phyloP scores from a whole-genome alignment of 805 yeast species.

The Candida succiphila region DNA sequence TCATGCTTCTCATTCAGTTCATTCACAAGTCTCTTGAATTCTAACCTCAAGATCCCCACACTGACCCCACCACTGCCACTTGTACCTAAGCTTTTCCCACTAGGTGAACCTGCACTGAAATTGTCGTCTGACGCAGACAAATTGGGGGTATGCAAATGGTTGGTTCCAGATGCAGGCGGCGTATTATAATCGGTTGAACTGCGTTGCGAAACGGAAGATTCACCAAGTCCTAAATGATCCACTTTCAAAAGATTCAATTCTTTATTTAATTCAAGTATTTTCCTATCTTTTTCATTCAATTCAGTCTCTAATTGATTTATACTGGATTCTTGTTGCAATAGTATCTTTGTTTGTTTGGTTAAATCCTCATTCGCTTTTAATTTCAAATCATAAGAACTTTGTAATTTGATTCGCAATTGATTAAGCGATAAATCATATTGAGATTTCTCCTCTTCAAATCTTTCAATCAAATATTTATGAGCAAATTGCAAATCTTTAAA shows the following conservation, averaged over 20 bases:
- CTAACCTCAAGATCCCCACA: conserved; percentile 52
- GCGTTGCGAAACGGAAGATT: conserved; percentile 1
- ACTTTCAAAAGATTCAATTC: conserved; percentile 34
- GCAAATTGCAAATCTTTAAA: conserved; percentile 62
- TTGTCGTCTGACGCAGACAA: background rate
- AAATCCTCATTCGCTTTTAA: conserved; percentile 26
- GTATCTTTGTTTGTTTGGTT: conserved; percentile 25
- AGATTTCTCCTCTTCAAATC: conserved; percentile 56
- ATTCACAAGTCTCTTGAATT: conserved; percentile 55
- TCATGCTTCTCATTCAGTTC: conserved; percentile 57
- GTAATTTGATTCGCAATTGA: conserved; percentile 40
- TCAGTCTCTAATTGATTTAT: conserved; percentile 21
- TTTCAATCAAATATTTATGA: conserved; percentile 57
- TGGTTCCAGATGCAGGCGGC: conserved; percentile 8
- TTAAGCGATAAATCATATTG: conserved; percentile 44
- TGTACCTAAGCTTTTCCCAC: too few relatives aligned
- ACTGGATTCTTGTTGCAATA: conserved; percentile 25
- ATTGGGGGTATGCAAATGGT: conserved; percentile 9
- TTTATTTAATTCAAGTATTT: conserved; percentile 31
- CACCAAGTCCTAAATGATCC: conserved; percentile 30
- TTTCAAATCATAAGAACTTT: conserved; percentile 41
- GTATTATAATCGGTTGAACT: conserved; percentile 3
- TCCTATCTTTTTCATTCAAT: conserved; percentile 26
- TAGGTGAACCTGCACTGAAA: conserved; percentile 6
- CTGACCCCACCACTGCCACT: conserved; percentile 22